Percentiles rank a stretch among this genome's conserved stretches.
Evolutionary conservation across 208 protist species (phyloP).

Genomic region (Leishmania guyanensis): DNA sequence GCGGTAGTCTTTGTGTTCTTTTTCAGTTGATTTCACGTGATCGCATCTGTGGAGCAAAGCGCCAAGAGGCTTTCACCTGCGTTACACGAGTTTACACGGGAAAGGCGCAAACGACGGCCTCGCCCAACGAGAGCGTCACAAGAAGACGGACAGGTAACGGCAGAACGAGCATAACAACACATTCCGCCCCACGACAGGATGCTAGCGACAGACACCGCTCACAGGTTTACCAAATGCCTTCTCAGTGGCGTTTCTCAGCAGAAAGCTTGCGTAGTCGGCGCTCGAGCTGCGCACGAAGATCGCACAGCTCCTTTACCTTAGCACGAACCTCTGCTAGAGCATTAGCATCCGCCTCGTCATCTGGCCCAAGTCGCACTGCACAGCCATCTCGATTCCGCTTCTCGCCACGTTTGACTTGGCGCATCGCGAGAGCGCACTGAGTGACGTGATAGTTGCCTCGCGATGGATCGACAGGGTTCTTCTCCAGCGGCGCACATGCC

Average conservation of each 20-base stretch:
- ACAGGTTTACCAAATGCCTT: background rate
- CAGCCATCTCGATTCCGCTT: conserved; percentile 7
- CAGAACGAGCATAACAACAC: too few species aligned
- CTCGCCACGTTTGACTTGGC: background rate
- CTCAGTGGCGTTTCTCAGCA: background rate
- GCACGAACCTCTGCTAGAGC: conserved; percentile 17
- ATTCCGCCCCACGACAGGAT: background rate
- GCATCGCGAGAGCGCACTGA: conserved; percentile 9
- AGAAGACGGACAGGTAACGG: background rate
- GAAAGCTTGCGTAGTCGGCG: conserved; percentile 16
- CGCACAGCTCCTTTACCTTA: conserved; percentile 40
- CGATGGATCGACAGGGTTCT: conserved; percentile 59
- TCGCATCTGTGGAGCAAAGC: background rate
- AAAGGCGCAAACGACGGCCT: background rate
- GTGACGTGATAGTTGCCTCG: conserved; percentile 27
- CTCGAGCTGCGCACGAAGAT: conserved; percentile 27
- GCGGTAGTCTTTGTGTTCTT: background rate
- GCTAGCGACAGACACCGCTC: background rate
- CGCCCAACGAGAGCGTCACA: too few species aligned
- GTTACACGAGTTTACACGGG: background rate
- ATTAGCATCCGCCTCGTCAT: background rate
- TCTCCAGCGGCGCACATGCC: conserved; percentile 39
- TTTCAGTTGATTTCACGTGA: background rate
- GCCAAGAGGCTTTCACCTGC: background rate
- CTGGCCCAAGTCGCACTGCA: background rate